These are phyloP conservation scores for Trichomonas vaginalis DNA, from an alignment of 208 protist species.

Conservation along the genomic window DNA sequence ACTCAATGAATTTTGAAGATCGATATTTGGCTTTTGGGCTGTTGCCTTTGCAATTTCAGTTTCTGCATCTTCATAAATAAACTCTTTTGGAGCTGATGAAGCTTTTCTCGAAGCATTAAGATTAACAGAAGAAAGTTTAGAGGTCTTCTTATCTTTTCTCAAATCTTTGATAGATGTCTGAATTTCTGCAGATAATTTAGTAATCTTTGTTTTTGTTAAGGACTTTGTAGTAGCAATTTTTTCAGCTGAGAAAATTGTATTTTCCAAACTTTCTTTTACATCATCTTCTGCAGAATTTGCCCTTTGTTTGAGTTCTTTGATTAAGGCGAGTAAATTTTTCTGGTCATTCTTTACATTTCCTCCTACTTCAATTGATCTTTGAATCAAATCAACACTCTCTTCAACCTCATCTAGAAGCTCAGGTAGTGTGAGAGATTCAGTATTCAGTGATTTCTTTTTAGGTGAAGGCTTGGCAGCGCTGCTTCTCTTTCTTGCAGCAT, in stretches of 20 bases:
- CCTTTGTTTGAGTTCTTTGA: background rate
- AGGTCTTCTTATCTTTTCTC: background rate
- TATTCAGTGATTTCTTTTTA: background rate
- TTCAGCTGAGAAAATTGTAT: background rate
- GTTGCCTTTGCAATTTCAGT: background rate
- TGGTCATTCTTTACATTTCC: background rate
- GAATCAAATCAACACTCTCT: background rate
- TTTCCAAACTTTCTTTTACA: background rate
- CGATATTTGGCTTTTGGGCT: background rate
- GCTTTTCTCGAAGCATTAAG: background rate
- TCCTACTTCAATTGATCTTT: background rate
- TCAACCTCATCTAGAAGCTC: background rate
- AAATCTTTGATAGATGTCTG: background rate
- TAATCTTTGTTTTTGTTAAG: background rate
- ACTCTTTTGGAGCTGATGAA: background rate
- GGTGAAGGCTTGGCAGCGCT: too few species aligned
- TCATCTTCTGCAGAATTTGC: background rate
- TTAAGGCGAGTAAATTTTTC: background rate
- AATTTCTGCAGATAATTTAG: background rate
- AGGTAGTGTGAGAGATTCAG: background rate
- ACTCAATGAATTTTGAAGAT: background rate
- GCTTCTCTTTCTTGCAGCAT: too few species aligned
- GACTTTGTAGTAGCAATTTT: background rate
- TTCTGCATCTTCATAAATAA: background rate
- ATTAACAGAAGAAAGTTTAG: background rate